phyloP scores from a whole-genome alignment of 371 early-diverging fungal genomes.

The Smittium culicis region DNA sequence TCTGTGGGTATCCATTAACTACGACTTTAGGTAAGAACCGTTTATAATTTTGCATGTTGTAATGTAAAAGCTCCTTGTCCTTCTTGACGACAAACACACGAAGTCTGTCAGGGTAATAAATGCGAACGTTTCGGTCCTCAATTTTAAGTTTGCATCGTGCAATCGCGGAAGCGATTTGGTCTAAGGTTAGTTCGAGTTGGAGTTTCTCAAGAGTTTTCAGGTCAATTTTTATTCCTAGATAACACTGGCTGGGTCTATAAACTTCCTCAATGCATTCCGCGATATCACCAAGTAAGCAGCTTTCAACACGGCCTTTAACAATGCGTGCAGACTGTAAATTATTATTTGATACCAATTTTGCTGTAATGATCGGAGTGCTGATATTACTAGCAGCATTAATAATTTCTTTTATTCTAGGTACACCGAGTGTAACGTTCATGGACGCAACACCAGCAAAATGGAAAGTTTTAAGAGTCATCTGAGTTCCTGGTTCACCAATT shows the following conservation, averaged over 20 bases:
- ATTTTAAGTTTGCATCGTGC: slow-evolving; percentile 73
- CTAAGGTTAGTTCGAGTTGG: slow-evolving; percentile 69
- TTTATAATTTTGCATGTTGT: slow-evolving; percentile 66
- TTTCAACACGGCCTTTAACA: slow-evolving; percentile 89
- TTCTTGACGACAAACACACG: slow-evolving; percentile 56
- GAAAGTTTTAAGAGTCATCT: slow-evolving; percentile 99
- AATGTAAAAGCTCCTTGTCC: slow-evolving; percentile 44
- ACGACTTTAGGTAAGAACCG: slow-evolving; percentile 68
- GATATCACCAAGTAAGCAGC: slow-evolving; percentile 76
- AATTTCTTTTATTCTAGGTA: slow-evolving; percentile 98
- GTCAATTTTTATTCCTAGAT: slow-evolving; percentile 65
- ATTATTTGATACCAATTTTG: slow-evolving; percentile 49
- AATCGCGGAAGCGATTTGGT: slow-evolving; percentile 64
- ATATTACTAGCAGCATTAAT: slow-evolving; percentile 86
- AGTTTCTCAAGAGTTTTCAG: slow-evolving; percentile 59
- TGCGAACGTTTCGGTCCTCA: slow-evolving; percentile 52
- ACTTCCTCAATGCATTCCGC: slow-evolving; percentile 86
- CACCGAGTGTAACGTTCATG: slow-evolving; percentile 99
- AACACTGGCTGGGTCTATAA: slow-evolving; percentile 56
- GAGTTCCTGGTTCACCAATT: slow-evolving; percentile 99
- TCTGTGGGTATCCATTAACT: slow-evolving; percentile 73
- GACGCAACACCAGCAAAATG: slow-evolving; percentile 99
- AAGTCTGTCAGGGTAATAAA: slow-evolving; percentile 55
- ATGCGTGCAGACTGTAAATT: slow-evolving; percentile 73
- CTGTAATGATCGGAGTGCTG: slow-evolving; percentile 88